These are phyloP conservation scores for Aphanomyces stellatus DNA, from an alignment of 352 stramenopile species.

Conservation along the genomic window DNA sequence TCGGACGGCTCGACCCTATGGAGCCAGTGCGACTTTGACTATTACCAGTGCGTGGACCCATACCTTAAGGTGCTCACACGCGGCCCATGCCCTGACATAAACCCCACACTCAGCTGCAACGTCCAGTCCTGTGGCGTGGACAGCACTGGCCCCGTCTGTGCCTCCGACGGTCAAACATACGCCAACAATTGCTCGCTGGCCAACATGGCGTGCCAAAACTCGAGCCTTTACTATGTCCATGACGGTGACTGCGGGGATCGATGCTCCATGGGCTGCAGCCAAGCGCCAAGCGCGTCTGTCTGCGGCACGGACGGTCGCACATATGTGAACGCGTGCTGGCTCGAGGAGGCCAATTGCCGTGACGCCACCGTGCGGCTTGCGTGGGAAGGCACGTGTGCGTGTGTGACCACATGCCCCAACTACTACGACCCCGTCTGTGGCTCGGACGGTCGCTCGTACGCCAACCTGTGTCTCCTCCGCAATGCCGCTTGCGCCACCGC, in stretches of 20 bases:
- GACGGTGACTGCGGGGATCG: not conserved
- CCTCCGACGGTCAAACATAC: not conserved
- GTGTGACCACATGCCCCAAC: not conserved
- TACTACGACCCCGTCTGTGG: not conserved
- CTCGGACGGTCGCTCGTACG: not conserved
- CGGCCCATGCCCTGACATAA: not conserved
- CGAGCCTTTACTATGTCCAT: not conserved
- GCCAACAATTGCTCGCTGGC: not conserved
- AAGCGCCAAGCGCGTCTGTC: not conserved
- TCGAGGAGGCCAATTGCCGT: not conserved
- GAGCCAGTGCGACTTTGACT: not conserved
- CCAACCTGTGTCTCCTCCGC: not conserved
- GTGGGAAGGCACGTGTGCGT: not conserved
- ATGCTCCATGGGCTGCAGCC: not conserved
- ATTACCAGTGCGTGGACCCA: not conserved
- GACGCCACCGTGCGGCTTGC: not conserved
- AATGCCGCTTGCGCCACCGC: not conserved
- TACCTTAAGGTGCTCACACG: not conserved
- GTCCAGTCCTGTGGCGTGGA: not conserved
- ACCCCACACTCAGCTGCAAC: not conserved
- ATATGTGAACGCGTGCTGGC: not conserved
- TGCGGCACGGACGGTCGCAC: not conserved
- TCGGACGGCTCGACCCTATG: not conserved
- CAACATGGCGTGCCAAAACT: not conserved
- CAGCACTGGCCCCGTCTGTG: not conserved